phyloP scores from a whole-genome alignment of 768 basidiomycete genomes.

The Lanmaoa pseudosensibilis region DNA sequence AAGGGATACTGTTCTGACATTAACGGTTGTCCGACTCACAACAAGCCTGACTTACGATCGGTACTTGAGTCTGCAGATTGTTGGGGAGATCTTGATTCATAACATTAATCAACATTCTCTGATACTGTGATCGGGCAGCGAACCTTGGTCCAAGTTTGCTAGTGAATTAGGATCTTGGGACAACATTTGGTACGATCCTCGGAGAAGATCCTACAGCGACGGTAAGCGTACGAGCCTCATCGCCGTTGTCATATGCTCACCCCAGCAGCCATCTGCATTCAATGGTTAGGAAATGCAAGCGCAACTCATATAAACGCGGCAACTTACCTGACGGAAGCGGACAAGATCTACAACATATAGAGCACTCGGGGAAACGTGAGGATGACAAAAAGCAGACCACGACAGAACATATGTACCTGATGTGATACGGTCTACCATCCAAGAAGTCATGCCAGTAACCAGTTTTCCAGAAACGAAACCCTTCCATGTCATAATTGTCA shows the following conservation, averaged over 20 bases:
- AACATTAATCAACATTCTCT: background rate
- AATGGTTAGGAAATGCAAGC: background rate
- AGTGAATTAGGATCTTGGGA: conserved; percentile 94
- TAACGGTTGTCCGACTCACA: background rate
- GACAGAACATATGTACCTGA: conserved; percentile 66
- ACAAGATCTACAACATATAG: conserved; percentile 95
- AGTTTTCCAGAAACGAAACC: conserved; percentile 98
- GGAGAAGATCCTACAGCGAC: conserved; percentile 68
- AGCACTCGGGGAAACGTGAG: conserved; percentile 55
- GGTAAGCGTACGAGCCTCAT: background rate
- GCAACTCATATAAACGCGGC: background rate
- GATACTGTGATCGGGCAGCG: background rate
- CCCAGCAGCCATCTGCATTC: conserved; percentile 52
- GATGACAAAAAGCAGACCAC: background rate
- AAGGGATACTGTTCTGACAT: conserved; percentile 66
- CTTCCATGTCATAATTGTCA: conserved; percentile 93
- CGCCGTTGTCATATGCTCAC: conserved; percentile 33
- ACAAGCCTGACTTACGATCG: conserved; percentile 72
- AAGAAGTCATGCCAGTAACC: conserved; percentile 94
- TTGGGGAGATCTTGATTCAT: conserved; percentile 80
- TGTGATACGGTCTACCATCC: conserved; percentile 85
- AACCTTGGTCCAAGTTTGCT: conserved; percentile 93
- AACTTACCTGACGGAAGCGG: conserved; percentile 81
- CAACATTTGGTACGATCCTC: conserved; percentile 88
- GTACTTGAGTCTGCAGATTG: conserved; percentile 87